phyloP scores from a whole-genome alignment of 495 filamentous ascomycete genomes.

The Penicillium silybi region DNA sequence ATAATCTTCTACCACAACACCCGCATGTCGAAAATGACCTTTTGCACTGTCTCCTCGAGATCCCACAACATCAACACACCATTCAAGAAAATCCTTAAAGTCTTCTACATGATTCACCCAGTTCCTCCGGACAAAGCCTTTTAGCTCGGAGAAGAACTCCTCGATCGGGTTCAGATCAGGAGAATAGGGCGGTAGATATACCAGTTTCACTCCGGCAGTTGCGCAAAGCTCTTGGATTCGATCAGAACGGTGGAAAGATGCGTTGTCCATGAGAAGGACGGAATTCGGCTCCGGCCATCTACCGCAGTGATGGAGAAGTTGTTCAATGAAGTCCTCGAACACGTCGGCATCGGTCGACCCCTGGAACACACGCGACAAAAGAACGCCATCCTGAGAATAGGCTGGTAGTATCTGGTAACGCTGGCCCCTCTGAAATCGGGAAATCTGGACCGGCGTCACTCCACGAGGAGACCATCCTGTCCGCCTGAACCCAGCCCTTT shows the following conservation, averaged over 20 bases:
- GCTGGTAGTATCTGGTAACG: conserved; percentile 33
- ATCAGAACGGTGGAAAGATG: too few relatives aligned
- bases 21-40: conserved; percentile 5
- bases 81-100: conserved; percentile 4
- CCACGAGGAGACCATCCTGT: too few relatives aligned
- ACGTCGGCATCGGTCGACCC: conserved; percentile 28
- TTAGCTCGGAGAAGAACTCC: conserved; percentile 11
- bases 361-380: conserved; percentile 24
- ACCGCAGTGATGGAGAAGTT: conserved; percentile 12
- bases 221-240: too few relatives aligned
- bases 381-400: conserved; percentile 31
- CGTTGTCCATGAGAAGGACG: too few relatives aligned
- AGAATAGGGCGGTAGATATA: conserved; percentile 8
- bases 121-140: conserved; percentile 6
- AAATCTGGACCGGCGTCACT: too few relatives aligned
- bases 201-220: too few relatives aligned
- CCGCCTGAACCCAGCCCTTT: too few relatives aligned
- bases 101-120: conserved; percentile 5
- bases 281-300: not conserved
- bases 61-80: conserved; percentile 6
- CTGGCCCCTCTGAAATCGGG: too few relatives aligned
- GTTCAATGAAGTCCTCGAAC: conserved; percentile 36
- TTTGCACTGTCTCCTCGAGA: conserved; percentile 6
- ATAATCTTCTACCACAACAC: too few relatives aligned
- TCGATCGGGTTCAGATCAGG: conserved; percentile 10